Conservation (phyloP, 169 alveolate species). For the Eimeria praecox region DNA sequence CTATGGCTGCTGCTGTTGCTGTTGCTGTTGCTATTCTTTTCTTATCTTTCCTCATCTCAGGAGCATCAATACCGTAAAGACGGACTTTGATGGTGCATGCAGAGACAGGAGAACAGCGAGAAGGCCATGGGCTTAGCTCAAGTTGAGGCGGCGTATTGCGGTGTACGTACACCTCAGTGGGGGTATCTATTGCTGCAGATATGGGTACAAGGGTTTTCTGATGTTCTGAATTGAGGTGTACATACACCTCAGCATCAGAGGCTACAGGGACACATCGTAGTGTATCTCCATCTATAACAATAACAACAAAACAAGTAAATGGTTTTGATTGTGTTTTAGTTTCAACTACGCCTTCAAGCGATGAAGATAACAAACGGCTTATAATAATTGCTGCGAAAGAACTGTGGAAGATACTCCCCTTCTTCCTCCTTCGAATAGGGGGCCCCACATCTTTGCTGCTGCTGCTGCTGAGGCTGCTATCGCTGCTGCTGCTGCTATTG, state of each 20-base stretch:
- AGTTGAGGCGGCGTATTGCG: background rate
- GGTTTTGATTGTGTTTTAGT: background rate
- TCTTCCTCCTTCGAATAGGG: no score
- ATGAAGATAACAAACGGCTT: no score
- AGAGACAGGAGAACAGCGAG: background rate
- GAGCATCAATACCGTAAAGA: conserved; percentile 48
- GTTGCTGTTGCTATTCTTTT: background rate
- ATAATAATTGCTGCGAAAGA: no score
- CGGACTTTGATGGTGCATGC: background rate
- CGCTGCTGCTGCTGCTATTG: background rate
- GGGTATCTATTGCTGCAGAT: background rate
- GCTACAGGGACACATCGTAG: conserved; percentile 17
- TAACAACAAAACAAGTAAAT: conserved; percentile 14
- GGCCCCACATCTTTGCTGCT: background rate
- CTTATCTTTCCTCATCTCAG: background rate
- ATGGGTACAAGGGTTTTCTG: background rate
- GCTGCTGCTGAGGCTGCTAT: background rate
- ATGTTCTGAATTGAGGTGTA: background rate
- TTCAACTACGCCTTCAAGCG: no score
- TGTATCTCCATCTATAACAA: conserved; percentile 24
- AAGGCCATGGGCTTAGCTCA: background rate
- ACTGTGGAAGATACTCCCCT: no score
- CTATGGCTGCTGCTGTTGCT: background rate
- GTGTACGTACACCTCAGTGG: conserved; percentile 18
- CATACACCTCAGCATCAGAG: conserved; percentile 7